Conservation (phyloP, 345 rosid genomes). For the Salix viminalis region DNA sequence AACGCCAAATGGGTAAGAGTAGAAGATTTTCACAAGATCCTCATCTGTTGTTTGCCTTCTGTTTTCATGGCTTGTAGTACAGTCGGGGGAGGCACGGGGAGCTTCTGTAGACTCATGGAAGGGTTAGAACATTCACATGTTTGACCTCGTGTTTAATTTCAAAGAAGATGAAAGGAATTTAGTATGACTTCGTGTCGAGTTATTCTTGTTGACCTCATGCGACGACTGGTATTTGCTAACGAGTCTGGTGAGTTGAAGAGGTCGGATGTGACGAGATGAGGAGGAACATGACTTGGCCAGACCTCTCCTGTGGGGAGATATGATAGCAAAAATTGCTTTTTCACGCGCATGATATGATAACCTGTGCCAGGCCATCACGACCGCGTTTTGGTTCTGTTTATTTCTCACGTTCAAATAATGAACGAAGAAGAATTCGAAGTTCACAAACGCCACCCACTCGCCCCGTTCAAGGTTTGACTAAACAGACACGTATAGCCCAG, state of each 20-base stretch:
- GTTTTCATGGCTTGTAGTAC: not conserved
- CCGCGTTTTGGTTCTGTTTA: not conserved
- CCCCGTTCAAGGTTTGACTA: not conserved
- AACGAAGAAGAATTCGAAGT: not conserved
- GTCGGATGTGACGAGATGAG: no score
- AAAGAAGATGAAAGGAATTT: not conserved
- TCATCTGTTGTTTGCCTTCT: not conserved
- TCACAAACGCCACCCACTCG: not conserved
- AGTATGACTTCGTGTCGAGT: not conserved
- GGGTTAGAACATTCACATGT: not conserved
- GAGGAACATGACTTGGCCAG: no score
- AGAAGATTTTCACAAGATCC: not conserved
- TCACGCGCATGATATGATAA: no score
- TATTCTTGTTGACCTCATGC: no score
- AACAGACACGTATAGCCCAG: not conserved
- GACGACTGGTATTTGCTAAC: no score
- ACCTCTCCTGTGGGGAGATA: no score
- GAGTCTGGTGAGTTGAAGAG: no score
- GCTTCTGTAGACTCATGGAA: not conserved
- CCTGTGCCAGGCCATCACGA: not conserved
- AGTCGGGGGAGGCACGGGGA: not conserved
- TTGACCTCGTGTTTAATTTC: not conserved
- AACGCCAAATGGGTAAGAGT: not conserved
- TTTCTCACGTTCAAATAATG: not conserved
- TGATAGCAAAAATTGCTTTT: no score